A percentile compares a stretch with the other conserved stretches of the same genome.
These are phyloP conservation scores for Pulveroboletus sp. DNA, from an alignment of 768 basidiomycete genomes.

Conservation along the genomic window DNA sequence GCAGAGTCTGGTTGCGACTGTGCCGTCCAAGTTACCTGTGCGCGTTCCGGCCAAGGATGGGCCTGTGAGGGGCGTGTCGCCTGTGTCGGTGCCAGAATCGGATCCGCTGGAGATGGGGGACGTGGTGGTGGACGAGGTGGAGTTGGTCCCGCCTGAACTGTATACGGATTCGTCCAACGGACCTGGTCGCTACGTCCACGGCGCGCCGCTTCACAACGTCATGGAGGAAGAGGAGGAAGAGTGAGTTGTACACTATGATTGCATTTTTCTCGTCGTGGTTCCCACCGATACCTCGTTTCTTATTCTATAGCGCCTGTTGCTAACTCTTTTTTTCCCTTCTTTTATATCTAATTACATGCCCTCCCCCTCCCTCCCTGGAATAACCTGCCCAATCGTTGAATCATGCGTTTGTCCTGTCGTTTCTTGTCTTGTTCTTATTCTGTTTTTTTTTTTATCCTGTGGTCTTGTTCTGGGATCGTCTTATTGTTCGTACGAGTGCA, in stretches of 20 bases:
- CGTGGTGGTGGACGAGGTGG: constrained; percentile 30
- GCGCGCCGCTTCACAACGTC: constrained; percentile 84
- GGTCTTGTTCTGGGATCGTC: background rate
- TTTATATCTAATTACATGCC: constrained; percentile 25
- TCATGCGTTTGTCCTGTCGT: constrained; percentile 24
- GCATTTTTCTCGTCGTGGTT: constrained; percentile 5
- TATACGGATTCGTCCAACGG: constrained; percentile 53
- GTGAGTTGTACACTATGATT: too few species aligned
- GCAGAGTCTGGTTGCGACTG: constrained; percentile 21
- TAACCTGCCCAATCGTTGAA: constrained; percentile 23
- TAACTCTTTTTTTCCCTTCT: constrained; percentile 11
- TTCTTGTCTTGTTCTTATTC: constrained; percentile 1
- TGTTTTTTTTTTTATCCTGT: background rate
- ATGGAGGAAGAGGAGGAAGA: constrained; percentile 72
- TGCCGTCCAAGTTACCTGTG: constrained; percentile 35
- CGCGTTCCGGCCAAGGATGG: constrained; percentile 21
- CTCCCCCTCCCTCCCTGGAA: constrained; percentile 6
- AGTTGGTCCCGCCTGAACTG: constrained; percentile 31
- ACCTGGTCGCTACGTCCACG: constrained; percentile 75
- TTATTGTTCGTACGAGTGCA: too few species aligned
- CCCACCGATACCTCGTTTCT: constrained; percentile 24
- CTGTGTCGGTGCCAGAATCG: constrained; percentile 15
- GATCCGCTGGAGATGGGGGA: constrained; percentile 27
- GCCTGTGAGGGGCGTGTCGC: constrained; percentile 11
- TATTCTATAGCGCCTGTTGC: constrained; percentile 11